Evolutionary conservation across 2,329 filamentous ascomycete genomes (phyloP).

Genomic region (Pseudonectria buxi): DNA sequence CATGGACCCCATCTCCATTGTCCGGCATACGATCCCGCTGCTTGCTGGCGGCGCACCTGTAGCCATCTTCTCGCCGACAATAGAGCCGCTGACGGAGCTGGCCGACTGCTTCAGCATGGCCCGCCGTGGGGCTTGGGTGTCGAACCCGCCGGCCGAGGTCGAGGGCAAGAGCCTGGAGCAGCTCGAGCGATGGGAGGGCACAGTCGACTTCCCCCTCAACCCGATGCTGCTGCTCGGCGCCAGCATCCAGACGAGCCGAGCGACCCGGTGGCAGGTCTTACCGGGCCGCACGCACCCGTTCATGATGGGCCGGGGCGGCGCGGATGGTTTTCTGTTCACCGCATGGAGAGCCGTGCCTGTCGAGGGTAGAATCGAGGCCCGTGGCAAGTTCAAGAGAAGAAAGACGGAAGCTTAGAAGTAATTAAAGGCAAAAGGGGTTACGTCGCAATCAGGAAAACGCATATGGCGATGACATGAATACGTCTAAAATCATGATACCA

Average conservation of each 20-base stretch:
- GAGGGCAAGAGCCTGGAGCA: conserved; percentile 40
- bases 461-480: background rate
- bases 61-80: conserved; percentile 73
- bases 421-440: conserved; percentile 4
- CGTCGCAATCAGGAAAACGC: background rate
- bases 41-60: conserved; percentile 77
- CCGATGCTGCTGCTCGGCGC: conserved; percentile 76
- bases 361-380: conserved; percentile 71
- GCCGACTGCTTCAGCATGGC: conserved; percentile 80
- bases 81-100: conserved; percentile 71
- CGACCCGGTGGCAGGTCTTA: conserved; percentile 81
- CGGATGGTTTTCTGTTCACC: conserved; percentile 86
- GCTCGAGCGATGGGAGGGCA: conserved; percentile 51
- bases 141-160: conserved; percentile 41
- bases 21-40: conserved; percentile 70
- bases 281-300: conserved; percentile 87
- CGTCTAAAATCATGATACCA: background rate
- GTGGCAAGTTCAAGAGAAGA: conserved; percentile 70
- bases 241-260: conserved; percentile 71
- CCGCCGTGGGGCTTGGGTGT: conserved; percentile 68
- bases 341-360: conserved; percentile 74
- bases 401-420: conserved; percentile 40
- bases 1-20: conserved; percentile 73
- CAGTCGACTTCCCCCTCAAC: conserved; percentile 77
- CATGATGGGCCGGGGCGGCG: conserved; percentile 83